Base-by-base conservation (phyloP, 208 protist genomes). In the Trypanosoma melophagium region DNA sequence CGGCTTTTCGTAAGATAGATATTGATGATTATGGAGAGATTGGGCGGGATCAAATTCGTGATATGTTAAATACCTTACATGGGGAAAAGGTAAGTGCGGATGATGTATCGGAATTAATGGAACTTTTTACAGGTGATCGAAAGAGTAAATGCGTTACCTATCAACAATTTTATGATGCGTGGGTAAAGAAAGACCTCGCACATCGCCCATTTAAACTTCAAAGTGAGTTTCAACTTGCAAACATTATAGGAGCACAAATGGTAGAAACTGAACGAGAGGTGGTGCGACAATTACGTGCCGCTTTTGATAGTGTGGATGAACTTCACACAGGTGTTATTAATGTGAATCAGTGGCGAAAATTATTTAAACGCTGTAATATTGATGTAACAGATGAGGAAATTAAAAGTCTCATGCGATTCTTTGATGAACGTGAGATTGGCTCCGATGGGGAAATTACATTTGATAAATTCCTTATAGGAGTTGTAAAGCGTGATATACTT, bases 281-380 rank as follows among this genome's bases (percentile, higher is more conserved):
- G 16, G 84, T 96, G 44, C 87, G 87, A 10, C 85, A 92, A 71
- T 77, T 96, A 60, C 82, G 91, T 16, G 62, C 47, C 13, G 91
- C 91, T 12, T 96, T 96, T 74, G 81, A 96, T 70, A 83, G 71
- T 61, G 83, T 96, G n/a, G 89, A 96, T 64, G 78, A 84, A n/a
- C 68, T 80, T 12, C 88, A 93, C 73, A 80, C 79, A 44, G 91
- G 91, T 19, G 76, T 89, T 21, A 96, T 96, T 53, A 73, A 78
- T 44, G 67, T 86, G 14, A 54, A 81, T 28, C 76, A 92, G 60
- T 77, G 90, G 60, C 76, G 77, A 31, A 62, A 66, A 47, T 71
- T 93, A 42, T 93, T 96, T 78, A 75, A 91, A 56, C 75, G 79
- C 24, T 83, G 71, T 47, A 58, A 86, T 40, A 89, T 90, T 47